phyloP scores from a whole-genome alignment of 495 filamentous ascomycete genomes.

The Penicillium pancosmium region DNA sequence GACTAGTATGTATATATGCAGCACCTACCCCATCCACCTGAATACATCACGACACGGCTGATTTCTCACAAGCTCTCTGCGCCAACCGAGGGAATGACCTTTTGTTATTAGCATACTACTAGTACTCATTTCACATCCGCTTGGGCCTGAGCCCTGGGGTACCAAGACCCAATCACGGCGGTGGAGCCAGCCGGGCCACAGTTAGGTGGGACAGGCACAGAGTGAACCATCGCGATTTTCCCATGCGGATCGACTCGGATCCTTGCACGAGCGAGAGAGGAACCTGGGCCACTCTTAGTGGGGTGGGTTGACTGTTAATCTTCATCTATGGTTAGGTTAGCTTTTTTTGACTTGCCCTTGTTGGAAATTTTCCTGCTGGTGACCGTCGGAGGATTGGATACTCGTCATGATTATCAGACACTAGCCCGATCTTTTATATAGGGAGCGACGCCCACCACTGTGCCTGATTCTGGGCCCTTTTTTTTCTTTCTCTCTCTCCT shows the following conservation, averaged over 20 bases:
- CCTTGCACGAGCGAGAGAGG: slow-evolving; percentile 21
- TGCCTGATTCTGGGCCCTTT: slow-evolving; percentile 20
- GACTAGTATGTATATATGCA: too few species aligned
- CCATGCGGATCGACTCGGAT: slow-evolving; percentile 37
- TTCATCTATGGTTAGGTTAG: slow-evolving; percentile 5
- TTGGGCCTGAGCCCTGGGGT: slow-evolving; percentile 5
- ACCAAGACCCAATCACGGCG: slow-evolving; percentile 17
- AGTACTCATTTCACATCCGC: not conserved
- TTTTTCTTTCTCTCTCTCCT: slow-evolving; percentile 8
- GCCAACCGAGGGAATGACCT: slow-evolving; percentile 1
- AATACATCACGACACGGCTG: not conserved
- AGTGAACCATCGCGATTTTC: slow-evolving; percentile 28
- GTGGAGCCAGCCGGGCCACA: slow-evolving; percentile 26
- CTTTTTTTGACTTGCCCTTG: not conserved
- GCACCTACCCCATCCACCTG: not conserved
- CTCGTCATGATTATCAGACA: slow-evolving; percentile 34
- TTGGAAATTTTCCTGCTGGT: slow-evolving; percentile 7
- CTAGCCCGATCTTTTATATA: slow-evolving; percentile 39
- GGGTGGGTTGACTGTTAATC: slow-evolving; percentile 3
- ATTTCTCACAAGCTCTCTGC: not conserved
- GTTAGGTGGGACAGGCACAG: slow-evolving; percentile 36
- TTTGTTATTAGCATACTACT: not conserved
- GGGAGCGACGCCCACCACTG: slow-evolving; percentile 33
- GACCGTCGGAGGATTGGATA: slow-evolving; percentile 25
- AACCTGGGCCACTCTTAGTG: slow-evolving; percentile 15